Evolutionary conservation across 1,284 basidiomycete genomes (phyloP), one percentile per base, ranked within the genome.

Genomic region (Prillingera fragicola): DNA sequence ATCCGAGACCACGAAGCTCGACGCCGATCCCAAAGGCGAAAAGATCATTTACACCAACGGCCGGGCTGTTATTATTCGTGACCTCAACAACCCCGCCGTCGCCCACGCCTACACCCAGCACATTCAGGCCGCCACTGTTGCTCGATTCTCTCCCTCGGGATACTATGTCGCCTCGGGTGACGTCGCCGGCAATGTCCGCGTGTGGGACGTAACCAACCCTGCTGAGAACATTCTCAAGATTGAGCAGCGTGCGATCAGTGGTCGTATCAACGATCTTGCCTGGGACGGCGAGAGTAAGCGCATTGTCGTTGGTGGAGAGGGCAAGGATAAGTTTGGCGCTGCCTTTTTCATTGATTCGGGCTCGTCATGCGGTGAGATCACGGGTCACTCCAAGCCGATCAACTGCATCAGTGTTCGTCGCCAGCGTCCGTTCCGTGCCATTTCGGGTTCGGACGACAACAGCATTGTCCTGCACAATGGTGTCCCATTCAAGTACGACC

Each of bases 231-330:
- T 79, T 7, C 71, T 95, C 48, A 96, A 95, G 69, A 81, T 82
- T 27, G 88, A 90, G 59, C 84, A 84, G 60, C 85, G 81, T 62
- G 85, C 85, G 8, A 73, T 98, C 33, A 80, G 82, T 1, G 91
- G 90, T 3, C 79, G 78, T 45, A 80, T 98, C 60, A 92, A 91
- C 59, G 95, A 98, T 71, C 78, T 98, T 5, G 84, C 84, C 17
- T 97, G 92, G 91, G 95, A 98, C 63, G 86, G 85, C 4, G 95
- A 98, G 69, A 88, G 86, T 62, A 95, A 97, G 71, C 80, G 95
- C 13, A 85, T 99, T 56, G 85, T 97, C 38, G 90, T 85, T 14
- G 94, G 91, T n/a, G 95, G 95, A 37, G 89, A 96, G 52, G 94
- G 94, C 31, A 79, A 83, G 52, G 92, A 92, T 63, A 86, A 83